These are phyloP conservation scores for Salvia hispanica DNA, from an alignment of 257 asterid genomes.

Conservation along the genomic window DNA sequence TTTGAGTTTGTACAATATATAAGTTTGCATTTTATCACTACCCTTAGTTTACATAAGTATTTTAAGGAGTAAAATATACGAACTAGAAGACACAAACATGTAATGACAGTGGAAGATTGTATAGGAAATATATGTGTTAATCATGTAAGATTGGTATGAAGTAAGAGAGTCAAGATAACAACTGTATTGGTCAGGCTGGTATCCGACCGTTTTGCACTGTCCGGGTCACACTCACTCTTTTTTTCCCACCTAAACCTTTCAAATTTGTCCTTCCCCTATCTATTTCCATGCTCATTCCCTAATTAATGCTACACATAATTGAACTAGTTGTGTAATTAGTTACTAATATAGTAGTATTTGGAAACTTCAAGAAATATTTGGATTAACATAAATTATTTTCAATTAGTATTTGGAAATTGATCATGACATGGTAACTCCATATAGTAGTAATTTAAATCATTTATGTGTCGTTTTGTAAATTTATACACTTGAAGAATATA, in stretches of 20 bases:
- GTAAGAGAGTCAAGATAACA: constrained; percentile 40
- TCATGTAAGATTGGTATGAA: constrained; percentile 20
- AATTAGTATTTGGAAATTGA: no score
- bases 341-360: no score
- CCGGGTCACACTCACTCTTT: constrained; percentile 35
- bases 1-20: no score
- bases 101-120: not conserved
- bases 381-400: no score
- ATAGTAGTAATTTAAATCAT: no score
- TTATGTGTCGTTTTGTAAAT: no score
- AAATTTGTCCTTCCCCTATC: not conserved
- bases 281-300: not conserved
- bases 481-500: not conserved
- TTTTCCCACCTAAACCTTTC: constrained; percentile 12
- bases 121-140: constrained; percentile 43
- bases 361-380: no score
- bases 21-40: no score
- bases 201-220: constrained; percentile 53
- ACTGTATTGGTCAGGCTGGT: constrained; percentile 57
- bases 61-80: not conserved
- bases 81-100: not conserved
- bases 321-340: no score
- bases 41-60: no score
- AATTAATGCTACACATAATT: not conserved
- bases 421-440: no score